Evolutionary conservation across 805 yeast genomes (phyloP).

Genomic region (Jamesozyma spencerorum): DNA sequence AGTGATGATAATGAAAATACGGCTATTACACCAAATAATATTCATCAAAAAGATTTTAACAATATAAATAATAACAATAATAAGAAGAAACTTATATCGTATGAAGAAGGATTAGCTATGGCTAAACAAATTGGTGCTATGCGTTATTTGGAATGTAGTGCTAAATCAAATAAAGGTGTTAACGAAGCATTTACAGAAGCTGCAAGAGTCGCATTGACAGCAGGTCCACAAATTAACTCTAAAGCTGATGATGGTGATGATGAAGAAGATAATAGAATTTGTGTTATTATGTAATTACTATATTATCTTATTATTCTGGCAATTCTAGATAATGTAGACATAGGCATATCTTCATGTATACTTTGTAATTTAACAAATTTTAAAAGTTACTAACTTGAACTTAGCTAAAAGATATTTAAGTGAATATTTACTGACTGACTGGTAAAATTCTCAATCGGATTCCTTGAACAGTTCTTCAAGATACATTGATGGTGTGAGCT

Average conservation of each 20-base stretch:
- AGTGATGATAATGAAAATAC: conserved; percentile 46
- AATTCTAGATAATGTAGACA: neutral
- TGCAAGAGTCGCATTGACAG: conserved; percentile 89
- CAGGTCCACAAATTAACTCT: conserved; percentile 69
- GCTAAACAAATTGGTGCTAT: conserved; percentile 92
- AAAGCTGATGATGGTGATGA: conserved; percentile 27
- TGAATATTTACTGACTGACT: too few species aligned
- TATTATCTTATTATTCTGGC: neutral
- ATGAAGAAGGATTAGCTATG: conserved; percentile 87
- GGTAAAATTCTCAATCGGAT: too few species aligned
- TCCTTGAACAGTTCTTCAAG: conserved; percentile 16
- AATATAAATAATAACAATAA: conserved; percentile 22
- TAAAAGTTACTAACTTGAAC: too few species aligned
- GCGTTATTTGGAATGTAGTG: conserved; percentile 92
- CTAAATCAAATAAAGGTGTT: conserved; percentile 94
- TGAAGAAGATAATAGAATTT: conserved; percentile 23
- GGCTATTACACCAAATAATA: conserved; percentile 22
- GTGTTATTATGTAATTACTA: conserved; percentile 34
- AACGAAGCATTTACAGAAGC: conserved; percentile 98
- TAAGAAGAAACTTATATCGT: conserved; percentile 53
- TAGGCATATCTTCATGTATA: too few species aligned
- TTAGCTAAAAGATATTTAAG: too few species aligned
- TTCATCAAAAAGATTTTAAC: conserved; percentile 19
- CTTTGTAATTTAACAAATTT: too few species aligned
- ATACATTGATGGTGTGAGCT: conserved; percentile 17